These are phyloP conservation scores for Lathyrus oleraceus DNA, from an alignment of 306 rosid species.

Conservation along the genomic window DNA sequence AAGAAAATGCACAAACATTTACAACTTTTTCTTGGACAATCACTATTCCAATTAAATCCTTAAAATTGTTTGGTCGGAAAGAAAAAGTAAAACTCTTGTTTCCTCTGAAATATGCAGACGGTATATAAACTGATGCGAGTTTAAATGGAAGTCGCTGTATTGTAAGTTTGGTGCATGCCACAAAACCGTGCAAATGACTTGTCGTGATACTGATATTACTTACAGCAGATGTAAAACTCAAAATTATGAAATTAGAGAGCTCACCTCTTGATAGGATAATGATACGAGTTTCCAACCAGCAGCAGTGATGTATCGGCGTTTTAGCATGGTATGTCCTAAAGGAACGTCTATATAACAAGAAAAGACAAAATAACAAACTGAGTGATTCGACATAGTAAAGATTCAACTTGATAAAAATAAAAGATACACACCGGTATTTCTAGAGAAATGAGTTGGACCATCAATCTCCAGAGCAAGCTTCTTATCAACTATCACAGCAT, in stretches of 20 bases:
- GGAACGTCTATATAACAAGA: conserved; percentile 62
- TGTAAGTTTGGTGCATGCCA: no score
- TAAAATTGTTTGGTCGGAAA: conserved; percentile 17
- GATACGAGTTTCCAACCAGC: conserved; percentile 86
- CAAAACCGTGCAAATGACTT: no score
- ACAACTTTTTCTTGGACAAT: neutral
- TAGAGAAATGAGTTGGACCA: conserved; percentile 97
- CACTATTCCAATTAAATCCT: conserved; percentile 13
- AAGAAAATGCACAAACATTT: conserved; percentile 29
- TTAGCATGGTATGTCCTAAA: conserved; percentile 81
- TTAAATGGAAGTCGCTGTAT: no score
- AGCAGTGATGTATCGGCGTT: conserved; percentile 73
- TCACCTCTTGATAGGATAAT: conserved; percentile 72
- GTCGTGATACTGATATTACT: no score
- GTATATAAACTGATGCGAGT: neutral
- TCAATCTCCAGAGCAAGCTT: conserved; percentile 91
- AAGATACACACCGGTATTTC: conserved; percentile 68
- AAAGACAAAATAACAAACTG: conserved; percentile 24
- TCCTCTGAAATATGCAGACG: neutral
- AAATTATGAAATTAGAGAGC: conserved; percentile 29
- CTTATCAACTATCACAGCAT: conserved; percentile 74
- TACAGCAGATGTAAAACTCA: neutral
- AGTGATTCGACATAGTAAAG: neutral
- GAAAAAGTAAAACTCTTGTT: neutral
- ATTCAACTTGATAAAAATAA: conserved; percentile 20